A percentile compares a stretch with the other conserved stretches of the same genome.
Conservation (phyloP, 495 filamentous ascomycete species). For the Podospora conica region DNA sequence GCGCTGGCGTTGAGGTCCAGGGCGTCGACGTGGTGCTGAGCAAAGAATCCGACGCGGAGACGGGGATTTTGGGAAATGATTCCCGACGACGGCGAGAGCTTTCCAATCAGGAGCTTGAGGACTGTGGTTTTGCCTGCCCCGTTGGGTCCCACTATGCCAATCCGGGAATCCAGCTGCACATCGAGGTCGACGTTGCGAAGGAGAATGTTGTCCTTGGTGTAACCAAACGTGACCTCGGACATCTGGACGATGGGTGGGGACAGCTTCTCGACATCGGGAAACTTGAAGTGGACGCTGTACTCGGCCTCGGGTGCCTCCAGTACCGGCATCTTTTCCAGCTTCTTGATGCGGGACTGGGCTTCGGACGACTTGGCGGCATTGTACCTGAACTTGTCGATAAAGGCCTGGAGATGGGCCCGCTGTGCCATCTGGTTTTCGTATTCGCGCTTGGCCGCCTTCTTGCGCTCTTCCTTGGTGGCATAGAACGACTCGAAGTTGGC, state of each 20-base stretch:
- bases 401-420: conserved; percentile 81
- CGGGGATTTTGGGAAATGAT: conserved; percentile 81
- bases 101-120: conserved; percentile 86
- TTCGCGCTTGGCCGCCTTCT: conserved; percentile 93
- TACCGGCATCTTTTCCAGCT: conserved; percentile 92
- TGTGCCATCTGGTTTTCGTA: conserved; percentile 98
- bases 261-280: conserved; percentile 96
- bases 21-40: conserved; percentile 97
- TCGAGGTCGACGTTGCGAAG: conserved; percentile 85
- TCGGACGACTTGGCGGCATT: conserved; percentile 98
- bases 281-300: conserved; percentile 95
- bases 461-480: conserved; percentile 91
- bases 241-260: conserved; percentile 98
- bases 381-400: conserved; percentile 99
- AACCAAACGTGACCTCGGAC: conserved; percentile 87
- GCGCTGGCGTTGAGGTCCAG: conserved; percentile 82
- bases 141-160: conserved; percentile 98
- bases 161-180: conserved; percentile 95
- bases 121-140: conserved; percentile 98
- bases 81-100: conserved; percentile 69
- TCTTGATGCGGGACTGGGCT: conserved; percentile 97
- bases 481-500: conserved; percentile 99
- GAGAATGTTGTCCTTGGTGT: conserved; percentile 71
- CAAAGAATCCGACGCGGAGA: conserved; percentile 90
- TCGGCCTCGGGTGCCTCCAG: conserved; percentile 87